Percentiles rank a stretch among this genome's conserved stretches.
Conservation (phyloP, 305 asterid species). For the Nicotiana rustica region DNA sequence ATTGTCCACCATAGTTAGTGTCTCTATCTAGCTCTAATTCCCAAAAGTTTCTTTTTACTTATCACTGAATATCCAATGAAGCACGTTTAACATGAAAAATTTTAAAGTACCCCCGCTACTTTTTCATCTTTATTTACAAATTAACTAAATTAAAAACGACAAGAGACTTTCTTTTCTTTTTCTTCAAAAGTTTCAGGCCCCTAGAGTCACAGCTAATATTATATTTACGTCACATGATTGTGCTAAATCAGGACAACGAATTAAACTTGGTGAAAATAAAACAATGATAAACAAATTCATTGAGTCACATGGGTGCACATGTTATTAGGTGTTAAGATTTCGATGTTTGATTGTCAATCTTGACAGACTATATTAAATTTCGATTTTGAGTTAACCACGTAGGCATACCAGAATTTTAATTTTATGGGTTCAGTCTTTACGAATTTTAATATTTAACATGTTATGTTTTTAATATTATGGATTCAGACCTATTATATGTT, state of each 20-base stretch:
- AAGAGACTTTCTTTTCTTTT: background rate
- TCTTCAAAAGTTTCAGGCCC: background rate
- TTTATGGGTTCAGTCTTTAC: too few species aligned
- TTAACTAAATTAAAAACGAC: background rate
- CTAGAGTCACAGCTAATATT: background rate
- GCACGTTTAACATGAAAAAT: slow-evolving; percentile 13
- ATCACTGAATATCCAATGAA: background rate
- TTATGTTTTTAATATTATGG: too few species aligned
- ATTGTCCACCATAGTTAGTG: slow-evolving; percentile 8
- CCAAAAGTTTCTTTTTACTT: background rate
- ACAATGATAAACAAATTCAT: background rate
- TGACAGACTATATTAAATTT: background rate
- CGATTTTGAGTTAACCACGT: background rate
- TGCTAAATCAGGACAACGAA: background rate
- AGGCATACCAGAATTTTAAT: too few species aligned
- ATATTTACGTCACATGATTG: background rate
- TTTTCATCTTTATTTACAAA: background rate
- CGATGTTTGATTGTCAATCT: background rate
- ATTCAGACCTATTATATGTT: too few species aligned
- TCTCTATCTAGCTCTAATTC: background rate
- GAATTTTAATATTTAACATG: too few species aligned
- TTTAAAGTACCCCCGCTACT: background rate
- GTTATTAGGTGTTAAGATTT: background rate
- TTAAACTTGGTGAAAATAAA: background rate
- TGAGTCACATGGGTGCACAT: background rate